Evolutionary conservation across 2,329 filamentous ascomycete species (phyloP), one percentile per base, ranked within the genome.

Genomic region (Biscogniauxia mediterranea): DNA sequence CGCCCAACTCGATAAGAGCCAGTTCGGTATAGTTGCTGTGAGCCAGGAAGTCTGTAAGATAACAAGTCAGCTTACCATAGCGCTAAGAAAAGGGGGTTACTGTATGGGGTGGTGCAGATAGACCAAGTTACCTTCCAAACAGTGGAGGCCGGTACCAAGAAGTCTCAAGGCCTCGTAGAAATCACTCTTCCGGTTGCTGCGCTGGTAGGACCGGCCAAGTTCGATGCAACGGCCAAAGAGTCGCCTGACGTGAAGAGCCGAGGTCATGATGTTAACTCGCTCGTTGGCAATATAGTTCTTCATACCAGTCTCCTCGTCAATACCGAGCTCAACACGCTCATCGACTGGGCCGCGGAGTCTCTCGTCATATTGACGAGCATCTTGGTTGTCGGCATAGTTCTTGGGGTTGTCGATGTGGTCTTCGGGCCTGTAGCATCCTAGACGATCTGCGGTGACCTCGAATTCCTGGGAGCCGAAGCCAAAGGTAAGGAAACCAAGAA

Each of bases 281-380:
- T 97, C 93, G 65, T 93, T 93, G 49, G 93, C 92, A 75, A 97
- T 97, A 77, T 97, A 97, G 75, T 93, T 95, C 80, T 98, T 98
- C 78, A 96, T 82, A 68, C 90, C 90, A 5, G 88, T 89, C 58
- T 86, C 79, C 1, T 85, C 83, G 69, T 98, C 92, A 69, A 98
- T 84, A 53, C 84, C 85, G 42, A 97, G 83, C 78, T 97, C 94
- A 56, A 86, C 83, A 25, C 81, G 72, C 78, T 96, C 92, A 66
- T 97, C 85, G 53, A 98, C 81, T 0, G 91, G 92, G 0, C 88
- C 92, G 72, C 94, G 89, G 56, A 97, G 88, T 66, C 91, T 88
- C 58, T 76, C 81, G 73, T 97, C 90, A 73, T 95, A 97, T 66
- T 90, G 83, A 50, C 90, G 86, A 55, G 93, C 93, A 78, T 97